These are phyloP conservation scores for Candida nemodendra DNA, from an alignment of 805 yeast species.

Conservation along the genomic window DNA sequence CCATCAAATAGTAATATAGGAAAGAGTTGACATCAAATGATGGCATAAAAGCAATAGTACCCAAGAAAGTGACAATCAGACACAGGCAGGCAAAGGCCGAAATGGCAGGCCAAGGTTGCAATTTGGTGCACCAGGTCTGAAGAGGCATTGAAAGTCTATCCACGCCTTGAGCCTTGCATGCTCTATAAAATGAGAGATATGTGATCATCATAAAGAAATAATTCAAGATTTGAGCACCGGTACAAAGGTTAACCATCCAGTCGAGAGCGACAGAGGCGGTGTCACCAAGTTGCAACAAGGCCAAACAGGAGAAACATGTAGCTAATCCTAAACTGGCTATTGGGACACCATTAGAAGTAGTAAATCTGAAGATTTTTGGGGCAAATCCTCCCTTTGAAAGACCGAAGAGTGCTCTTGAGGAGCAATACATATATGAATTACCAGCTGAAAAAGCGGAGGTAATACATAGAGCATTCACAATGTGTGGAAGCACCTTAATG, in stretches of 20 bases:
- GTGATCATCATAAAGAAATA: constrained; percentile 41
- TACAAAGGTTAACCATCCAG: constrained; percentile 32
- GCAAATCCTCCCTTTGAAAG: constrained; percentile 72
- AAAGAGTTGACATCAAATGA: constrained; percentile 39
- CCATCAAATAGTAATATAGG: constrained; percentile 43
- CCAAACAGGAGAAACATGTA: constrained; percentile 24
- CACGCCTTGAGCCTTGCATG: constrained; percentile 54
- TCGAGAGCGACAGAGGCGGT: constrained; percentile 30
- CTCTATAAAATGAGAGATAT: constrained; percentile 62
- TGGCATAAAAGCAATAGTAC: constrained; percentile 41
- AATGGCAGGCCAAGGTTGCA: constrained; percentile 35
- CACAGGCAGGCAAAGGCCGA: constrained; percentile 30
- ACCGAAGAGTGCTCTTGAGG: constrained; percentile 66
- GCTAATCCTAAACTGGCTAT: constrained; percentile 39
- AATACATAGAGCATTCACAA: constrained; percentile 75
- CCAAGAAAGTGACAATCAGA: constrained; percentile 38
- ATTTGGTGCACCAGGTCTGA: constrained; percentile 47
- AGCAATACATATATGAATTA: constrained; percentile 73
- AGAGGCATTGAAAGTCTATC: constrained; percentile 45
- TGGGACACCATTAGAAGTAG: constrained; percentile 61
- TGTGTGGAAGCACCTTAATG: constrained; percentile 66
- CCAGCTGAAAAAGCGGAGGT: constrained; percentile 83
- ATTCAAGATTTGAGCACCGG: constrained; percentile 30
- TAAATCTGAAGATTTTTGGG: constrained; percentile 60
- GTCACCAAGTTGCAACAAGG: constrained; percentile 36